Base-by-base conservation (phyloP, 768 basidiomycete genomes). In the Tricholoma terreum region DNA sequence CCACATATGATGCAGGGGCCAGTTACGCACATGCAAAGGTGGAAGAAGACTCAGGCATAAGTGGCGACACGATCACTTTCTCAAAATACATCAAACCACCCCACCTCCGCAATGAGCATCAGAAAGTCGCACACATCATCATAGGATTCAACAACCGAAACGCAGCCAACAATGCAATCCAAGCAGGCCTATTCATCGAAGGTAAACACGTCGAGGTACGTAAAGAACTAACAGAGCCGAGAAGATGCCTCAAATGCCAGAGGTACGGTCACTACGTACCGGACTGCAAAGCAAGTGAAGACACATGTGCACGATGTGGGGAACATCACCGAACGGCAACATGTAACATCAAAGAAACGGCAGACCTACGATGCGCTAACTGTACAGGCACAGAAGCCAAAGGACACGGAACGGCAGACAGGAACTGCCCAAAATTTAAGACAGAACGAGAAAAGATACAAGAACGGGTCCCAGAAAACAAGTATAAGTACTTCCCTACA, bases 1-100 rank as follows among this genome's bases (percentile, higher is more conserved):
- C 62, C 0, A 11, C 54, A 1, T 63, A 66, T 48, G 51, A 60
- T 43, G 59, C 63, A 0, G 40, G 17, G 14, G 7, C 40, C 2
- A 36, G 52, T 1, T 24, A 27, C 0, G 52, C 30, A 0, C 36
- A 63, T 6, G 17, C 46, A 1, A n/a, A 8, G 6, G 30, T 66
- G 0, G 70, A 72, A 36, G 14, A 46, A 0, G 58, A 57, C 17
- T 68, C 59, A 27, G 52, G 48, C 17, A 27, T 69, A 0, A n/a
- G 31, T 3, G 1, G 21, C 0, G 54, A 56, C 0, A 31, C 35
- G 6, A 61, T 73, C 1, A 21, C 30, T 0, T 15, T 19, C 4
- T 65, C 65, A 1, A 50, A 59, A 8, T 76, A 59, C 63, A 66
- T 74, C 15, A 73, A 73, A 42, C 61, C 67, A 0, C n/a, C 54